Evolutionary conservation across 345 rosid genomes (phyloP), one percentile per base, ranked within the genome.

Genomic region (Lepidium didymum): DNA sequence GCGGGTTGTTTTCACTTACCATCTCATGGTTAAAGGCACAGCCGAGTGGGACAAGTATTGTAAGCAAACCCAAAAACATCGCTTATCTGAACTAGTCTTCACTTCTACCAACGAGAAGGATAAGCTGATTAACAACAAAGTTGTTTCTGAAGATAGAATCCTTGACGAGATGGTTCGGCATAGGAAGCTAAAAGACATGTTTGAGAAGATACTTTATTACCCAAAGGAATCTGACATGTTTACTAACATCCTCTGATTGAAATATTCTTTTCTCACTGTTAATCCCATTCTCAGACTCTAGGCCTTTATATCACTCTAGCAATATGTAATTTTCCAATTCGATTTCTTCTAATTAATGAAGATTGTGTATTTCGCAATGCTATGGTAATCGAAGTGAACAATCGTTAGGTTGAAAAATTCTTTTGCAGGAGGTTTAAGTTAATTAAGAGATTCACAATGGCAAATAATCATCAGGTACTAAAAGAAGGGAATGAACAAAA

Each of bases 1-100:
- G 64, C 79, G 73, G 9, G 66, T 83, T 29, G 98, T 93, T 3
- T 68, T 84, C 67, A 60, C 79, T 5, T 93, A 90, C 69, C 94
- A 85, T 72, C 86, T 93, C 23, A 73, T 93, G 43, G 74, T 73
- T 4, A 78, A 74, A 2, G 89, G 75, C 27, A 84, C 93, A 8
- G 38, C 62, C 18, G 97, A 93, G 64, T 77, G 73, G 52, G 67
- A 68, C 0, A 93, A 88, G 61, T 83, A 80, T 18, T 42, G 70
- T 38, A 70, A 69, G 46, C 92, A 93, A 56, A 81, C 74, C 1
- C 37, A 55, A 68, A 93, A 90, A 69, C 82, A 83, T 16, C 57
- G 78, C 41, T 40, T 82, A 19, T 85, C 89, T 0, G 83, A 90
- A 60, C 19, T 81, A 66, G 79, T 93, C 31, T 88, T 92, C 74